Percentiles rank a stretch among this genome's conserved stretches.
phyloP scores from a whole-genome alignment of 2,329 filamentous ascomycete genomes.

The Kalaharituber pfeilii region DNA sequence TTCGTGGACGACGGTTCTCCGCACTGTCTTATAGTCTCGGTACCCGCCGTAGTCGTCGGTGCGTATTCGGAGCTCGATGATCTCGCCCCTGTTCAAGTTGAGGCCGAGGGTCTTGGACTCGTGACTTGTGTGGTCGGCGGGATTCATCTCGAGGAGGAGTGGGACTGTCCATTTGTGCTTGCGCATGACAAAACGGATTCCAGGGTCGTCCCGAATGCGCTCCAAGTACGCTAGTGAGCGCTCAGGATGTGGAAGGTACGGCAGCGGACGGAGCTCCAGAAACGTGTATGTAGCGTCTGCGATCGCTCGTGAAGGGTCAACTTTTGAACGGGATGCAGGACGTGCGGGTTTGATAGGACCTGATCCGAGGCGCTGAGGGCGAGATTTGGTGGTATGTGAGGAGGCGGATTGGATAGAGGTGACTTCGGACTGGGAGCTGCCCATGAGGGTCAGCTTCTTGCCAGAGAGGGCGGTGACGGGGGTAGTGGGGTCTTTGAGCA shows the following conservation, averaged over 20 bases:
- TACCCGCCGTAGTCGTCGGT: slow-evolving; percentile 93
- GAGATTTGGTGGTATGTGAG: slow-evolving; percentile 34
- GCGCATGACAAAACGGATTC: slow-evolving; percentile 68
- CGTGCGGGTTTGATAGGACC: slow-evolving; percentile 28
- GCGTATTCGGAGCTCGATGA: slow-evolving; percentile 76
- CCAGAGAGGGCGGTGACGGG: slow-evolving; percentile 34
- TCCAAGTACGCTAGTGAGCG: slow-evolving; percentile 55
- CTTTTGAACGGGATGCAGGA: slow-evolving; percentile 26
- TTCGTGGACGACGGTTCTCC: slow-evolving; percentile 87
- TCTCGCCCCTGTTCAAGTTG: slow-evolving; percentile 74
- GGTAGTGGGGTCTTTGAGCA: slow-evolving; percentile 42
- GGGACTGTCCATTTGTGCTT: slow-evolving; percentile 72
- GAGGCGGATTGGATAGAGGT: slow-evolving; percentile 36
- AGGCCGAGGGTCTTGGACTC: slow-evolving; percentile 48
- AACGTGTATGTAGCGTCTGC: slow-evolving; percentile 66
- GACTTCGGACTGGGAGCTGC: slow-evolving; percentile 39
- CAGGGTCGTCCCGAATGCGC: slow-evolving; percentile 62
- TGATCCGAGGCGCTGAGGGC: slow-evolving; percentile 28
- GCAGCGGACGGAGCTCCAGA: slow-evolving; percentile 53
- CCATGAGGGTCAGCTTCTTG: slow-evolving; percentile 49
- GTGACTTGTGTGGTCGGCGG: slow-evolving; percentile 61
- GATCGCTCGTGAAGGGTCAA: slow-evolving; percentile 32
- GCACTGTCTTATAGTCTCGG: slow-evolving; percentile 76
- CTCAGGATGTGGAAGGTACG: slow-evolving; percentile 58
- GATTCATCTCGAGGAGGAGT: slow-evolving; percentile 90